Conservation (phyloP, 2,329 filamentous ascomycete genomes). For the Clarireedia monteithiana region DNA sequence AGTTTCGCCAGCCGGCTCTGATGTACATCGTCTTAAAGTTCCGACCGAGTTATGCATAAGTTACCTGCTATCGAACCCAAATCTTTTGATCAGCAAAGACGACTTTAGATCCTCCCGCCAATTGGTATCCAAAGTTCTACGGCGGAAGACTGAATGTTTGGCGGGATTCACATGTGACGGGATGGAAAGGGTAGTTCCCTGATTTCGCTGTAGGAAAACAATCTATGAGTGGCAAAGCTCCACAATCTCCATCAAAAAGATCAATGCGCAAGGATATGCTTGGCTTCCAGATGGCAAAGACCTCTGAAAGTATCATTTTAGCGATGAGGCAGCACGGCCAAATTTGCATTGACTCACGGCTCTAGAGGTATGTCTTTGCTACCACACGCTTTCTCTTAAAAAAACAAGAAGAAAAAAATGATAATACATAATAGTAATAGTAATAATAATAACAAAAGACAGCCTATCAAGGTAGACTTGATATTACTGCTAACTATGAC, state of each 20-base stretch:
- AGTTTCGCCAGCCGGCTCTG: no score
- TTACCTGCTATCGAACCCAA: neutral
- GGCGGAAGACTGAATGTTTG: neutral
- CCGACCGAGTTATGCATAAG: neutral
- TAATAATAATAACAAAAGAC: no score
- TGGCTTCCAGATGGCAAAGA: neutral
- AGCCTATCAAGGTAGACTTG: no score
- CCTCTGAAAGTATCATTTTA: no score
- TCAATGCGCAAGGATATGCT: neutral
- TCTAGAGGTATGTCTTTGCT: no score
- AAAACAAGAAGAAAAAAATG: no score
- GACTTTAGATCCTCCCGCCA: neutral
- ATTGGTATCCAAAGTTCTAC: neutral
- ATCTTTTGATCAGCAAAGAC: neutral
- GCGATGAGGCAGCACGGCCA: no score
- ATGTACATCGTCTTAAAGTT: neutral
- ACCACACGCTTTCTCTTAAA: no score
- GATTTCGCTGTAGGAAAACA: neutral
- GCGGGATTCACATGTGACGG: no score
- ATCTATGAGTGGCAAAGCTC: neutral
- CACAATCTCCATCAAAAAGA: neutral
- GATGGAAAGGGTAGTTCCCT: neutral
- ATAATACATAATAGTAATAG: no score
- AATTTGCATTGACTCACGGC: no score
- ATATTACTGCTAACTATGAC: no score